Base-by-base conservation (phyloP, 108 stramenopile genomes). In the Pseudonitzschia delicatissima region DNA sequence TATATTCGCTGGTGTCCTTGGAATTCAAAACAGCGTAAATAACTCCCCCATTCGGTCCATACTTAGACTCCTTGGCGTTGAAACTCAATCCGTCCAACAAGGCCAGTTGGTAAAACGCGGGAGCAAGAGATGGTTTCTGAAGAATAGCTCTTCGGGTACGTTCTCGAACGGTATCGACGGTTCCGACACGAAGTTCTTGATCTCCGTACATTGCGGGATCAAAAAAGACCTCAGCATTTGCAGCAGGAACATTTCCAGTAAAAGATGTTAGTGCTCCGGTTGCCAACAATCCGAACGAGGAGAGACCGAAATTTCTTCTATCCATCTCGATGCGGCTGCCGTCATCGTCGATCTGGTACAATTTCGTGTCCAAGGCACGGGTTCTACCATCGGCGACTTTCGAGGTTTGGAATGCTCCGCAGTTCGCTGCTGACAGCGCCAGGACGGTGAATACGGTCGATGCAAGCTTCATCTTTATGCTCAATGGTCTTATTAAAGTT, bases 131-230 rank as follows among this genome's bases (percentile, higher is more conserved):
- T 4, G 92, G 92, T 37, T 91, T 85, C 57, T 89, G 82, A 17
- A 91, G 73, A 66, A 94, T 84, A 0, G 88, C 86, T 29, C 87
- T 65, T 23, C 92, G 84, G 3, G 90, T 89, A 13, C 77, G 63
- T 68, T 90, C 89, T 45, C 78, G 72, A 11, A 90, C 72, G 12
- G 83, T 80, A 62, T 90, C 86, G 62, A 94, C 89, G 39, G 92
- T 89, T 39, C 90, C 80, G 6, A 89, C 84, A 15, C 89, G 77
- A 5, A 89, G 65, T 73, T 94, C 92, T 81, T 94, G 92, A 66
- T 94, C 92, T 29, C 92, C 92, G 62, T 94, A 94, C 86, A 89
- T 87, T 36, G 89, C 92, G 17, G 92, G 92, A 77, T 94, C 92
- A 55, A 94, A 85, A 62, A 80, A 94, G 57, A 94, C 86, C 33